A percentile compares a stretch with the other conserved stretches of the same genome.
Conservation (phyloP, 805 yeast species). For the Wickerhamiella azyma region DNA sequence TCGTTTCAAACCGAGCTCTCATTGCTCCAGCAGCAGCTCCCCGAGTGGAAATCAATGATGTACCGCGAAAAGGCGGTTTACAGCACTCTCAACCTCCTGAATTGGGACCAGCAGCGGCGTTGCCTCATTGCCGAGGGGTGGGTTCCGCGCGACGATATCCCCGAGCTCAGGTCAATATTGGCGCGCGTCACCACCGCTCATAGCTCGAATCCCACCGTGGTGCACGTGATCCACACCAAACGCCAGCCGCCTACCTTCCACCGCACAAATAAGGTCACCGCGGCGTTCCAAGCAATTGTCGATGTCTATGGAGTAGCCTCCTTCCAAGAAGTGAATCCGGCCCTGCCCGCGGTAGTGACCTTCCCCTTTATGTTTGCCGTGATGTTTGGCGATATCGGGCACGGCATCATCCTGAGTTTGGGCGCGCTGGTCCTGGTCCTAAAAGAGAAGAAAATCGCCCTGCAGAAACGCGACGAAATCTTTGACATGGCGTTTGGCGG, state of each 20-base stretch:
- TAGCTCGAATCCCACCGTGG: slow-evolving; percentile 32
- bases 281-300: slow-evolving; percentile 81
- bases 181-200: slow-evolving; percentile 43
- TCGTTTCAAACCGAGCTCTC: slow-evolving; percentile 65
- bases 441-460: slow-evolving; percentile 54
- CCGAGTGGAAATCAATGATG: slow-evolving; percentile 54
- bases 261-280: slow-evolving; percentile 80
- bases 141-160: slow-evolving; percentile 69
- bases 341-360: slow-evolving; percentile 83
- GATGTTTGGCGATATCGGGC: slow-evolving; percentile 98
- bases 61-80: slow-evolving; percentile 76
- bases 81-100: slow-evolving; percentile 61
- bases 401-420: slow-evolving; percentile 68
- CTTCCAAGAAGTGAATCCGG: slow-evolving; percentile 92
- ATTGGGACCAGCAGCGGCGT: slow-evolving; percentile 65
- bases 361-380: slow-evolving; percentile 98
- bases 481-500: slow-evolving; percentile 94
- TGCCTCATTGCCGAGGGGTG: slow-evolving; percentile 95
- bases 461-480: slow-evolving; percentile 71
- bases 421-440: slow-evolving; percentile 58
- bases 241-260: slow-evolving; percentile 90
- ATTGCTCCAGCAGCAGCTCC: slow-evolving; percentile 60
- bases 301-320: slow-evolving; percentile 93
- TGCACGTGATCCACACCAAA: slow-evolving; percentile 54
- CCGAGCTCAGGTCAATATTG: slow-evolving; percentile 44